A percentile compares a stretch with the other conserved stretches of the same genome.
Evolutionary conservation across 2,329 filamentous ascomycete genomes (phyloP).

Genomic region (Zymoseptoria crescenta): DNA sequence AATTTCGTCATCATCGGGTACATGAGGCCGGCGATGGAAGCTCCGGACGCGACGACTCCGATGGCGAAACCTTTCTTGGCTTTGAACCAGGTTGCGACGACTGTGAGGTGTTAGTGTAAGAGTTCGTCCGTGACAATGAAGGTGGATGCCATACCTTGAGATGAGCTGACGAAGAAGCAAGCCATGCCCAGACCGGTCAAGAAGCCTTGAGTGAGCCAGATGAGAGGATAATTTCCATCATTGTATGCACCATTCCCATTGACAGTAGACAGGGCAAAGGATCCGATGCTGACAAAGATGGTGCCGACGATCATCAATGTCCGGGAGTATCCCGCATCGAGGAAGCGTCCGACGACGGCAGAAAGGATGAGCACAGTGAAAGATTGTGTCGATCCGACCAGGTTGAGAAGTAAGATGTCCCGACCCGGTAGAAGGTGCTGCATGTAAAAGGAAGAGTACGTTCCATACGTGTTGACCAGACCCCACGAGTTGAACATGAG

Average conservation of each 20-base stretch:
- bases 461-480: constrained; percentile 44
- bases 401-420: constrained; percentile 38
- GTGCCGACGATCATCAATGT: constrained; percentile 36
- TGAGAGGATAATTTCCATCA: constrained; percentile 35
- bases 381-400: constrained; percentile 43
- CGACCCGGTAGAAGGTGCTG: constrained; percentile 35
- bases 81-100: constrained; percentile 44
- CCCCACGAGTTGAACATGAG: constrained; percentile 37
- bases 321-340: constrained; percentile 41
- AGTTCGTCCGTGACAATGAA: neutral
- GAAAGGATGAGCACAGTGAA: constrained; percentile 41
- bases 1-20: constrained; percentile 43
- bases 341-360: constrained; percentile 39
- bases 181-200: constrained; percentile 43
- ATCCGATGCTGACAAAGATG: constrained; percentile 36
- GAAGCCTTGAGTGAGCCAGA: constrained; percentile 43
- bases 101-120: constrained; percentile 21
- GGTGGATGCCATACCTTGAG: constrained; percentile 35
- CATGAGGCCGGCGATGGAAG: constrained; percentile 35
- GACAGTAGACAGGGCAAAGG: constrained; percentile 38
- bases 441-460: constrained; percentile 43
- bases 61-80: constrained; percentile 41
- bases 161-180: constrained; percentile 46
- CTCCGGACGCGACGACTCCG: constrained; percentile 44
- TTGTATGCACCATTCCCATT: constrained; percentile 32